Base-by-base conservation (phyloP, 2,329 filamentous ascomycete species). In the Pseudopyrenochaeta lycopersici region DNA sequence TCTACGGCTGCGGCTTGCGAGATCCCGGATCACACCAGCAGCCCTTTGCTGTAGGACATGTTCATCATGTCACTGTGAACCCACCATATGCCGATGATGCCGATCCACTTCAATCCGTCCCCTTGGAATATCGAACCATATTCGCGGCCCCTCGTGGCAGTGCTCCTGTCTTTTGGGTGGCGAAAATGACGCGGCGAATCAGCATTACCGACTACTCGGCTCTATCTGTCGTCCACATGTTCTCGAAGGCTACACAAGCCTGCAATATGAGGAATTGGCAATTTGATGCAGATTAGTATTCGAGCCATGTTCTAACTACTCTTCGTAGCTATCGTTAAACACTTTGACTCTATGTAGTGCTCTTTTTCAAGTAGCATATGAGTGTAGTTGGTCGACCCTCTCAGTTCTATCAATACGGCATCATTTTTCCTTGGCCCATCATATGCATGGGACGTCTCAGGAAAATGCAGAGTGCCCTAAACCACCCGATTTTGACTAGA, bases 31-130 rank as follows among this genome's bases (percentile, higher is more conserved):
- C 56, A 58, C 54, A 51, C 62, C 59, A 53, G 42, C 52, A 7
- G 55, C 43, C 27, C 49, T 54, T 40, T 44, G 36, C 29, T 18
- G 6, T 29, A 11, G n/a, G 46, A 49, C 36, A 45, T 40, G 51
- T 55, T 40, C 41, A 62, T 67, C 65, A 56, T 66, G 52, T 58
- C 59, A 68, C 56, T 12, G 53, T 66, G 57, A 56, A 54, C 58
- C 58, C 63, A 68, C 54, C 23, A 14, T 7, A 47, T 46, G 60
- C 60, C 52, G 52, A 55, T 48, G 27, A 53, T 53, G 41, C 52
- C 60, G 53, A 45, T 30, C 12, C 29, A 9, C 31, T 35, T 40
- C 32, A 21, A 38, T 49, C 44, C 40, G 30, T 38, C n/a, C 10
- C 17, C 15, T 4, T 41, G 4, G 21, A 11, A 29, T 31, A 12